These are phyloP conservation scores for Coemansia sp. DNA, from an alignment of 192 early-diverging fungal species.

Conservation along the genomic window DNA sequence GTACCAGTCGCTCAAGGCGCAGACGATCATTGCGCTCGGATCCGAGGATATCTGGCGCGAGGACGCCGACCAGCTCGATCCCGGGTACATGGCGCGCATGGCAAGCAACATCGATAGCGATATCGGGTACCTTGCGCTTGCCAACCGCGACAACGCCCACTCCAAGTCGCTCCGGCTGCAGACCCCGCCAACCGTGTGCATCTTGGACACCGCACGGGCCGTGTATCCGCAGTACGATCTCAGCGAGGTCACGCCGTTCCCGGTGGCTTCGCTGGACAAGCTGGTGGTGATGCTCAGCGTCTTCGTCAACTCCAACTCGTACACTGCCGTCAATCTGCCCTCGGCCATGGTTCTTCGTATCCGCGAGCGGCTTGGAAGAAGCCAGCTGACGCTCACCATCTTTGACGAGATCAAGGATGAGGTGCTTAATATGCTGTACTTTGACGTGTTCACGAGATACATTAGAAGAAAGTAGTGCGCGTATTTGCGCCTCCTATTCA, in stretches of 20 bases:
- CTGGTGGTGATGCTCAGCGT: constrained; percentile 50
- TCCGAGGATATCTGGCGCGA: constrained; percentile 44
- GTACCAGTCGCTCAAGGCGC: constrained; percentile 44
- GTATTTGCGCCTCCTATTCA: background rate
- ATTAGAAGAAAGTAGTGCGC: background rate
- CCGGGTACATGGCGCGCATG: constrained; percentile 30
- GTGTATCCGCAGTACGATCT: constrained; percentile 42
- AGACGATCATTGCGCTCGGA: constrained; percentile 34
- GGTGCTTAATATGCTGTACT: constrained; percentile 51
- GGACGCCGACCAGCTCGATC: constrained; percentile 38
- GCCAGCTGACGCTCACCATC: constrained; percentile 41
- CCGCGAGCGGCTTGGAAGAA: constrained; percentile 34
- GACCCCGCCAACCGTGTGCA: constrained; percentile 43
- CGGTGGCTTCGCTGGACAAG: constrained; percentile 48
- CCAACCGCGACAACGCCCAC: constrained; percentile 20
- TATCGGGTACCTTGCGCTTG: constrained; percentile 31
- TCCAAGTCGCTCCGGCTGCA: constrained; percentile 26
- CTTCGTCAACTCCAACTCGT: constrained; percentile 51
- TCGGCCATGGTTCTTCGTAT: constrained; percentile 40
- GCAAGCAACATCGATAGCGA: constrained; percentile 19
- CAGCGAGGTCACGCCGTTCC: constrained; percentile 38
- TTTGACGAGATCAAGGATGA: constrained; percentile 54
- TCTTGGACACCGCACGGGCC: constrained; percentile 40
- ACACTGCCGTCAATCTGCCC: constrained; percentile 42
- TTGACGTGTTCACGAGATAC: constrained; percentile 51